Evolutionary conservation across 345 rosid species (phyloP), one percentile per base, ranked within the genome.

Genomic region (Passiflora organensis): DNA sequence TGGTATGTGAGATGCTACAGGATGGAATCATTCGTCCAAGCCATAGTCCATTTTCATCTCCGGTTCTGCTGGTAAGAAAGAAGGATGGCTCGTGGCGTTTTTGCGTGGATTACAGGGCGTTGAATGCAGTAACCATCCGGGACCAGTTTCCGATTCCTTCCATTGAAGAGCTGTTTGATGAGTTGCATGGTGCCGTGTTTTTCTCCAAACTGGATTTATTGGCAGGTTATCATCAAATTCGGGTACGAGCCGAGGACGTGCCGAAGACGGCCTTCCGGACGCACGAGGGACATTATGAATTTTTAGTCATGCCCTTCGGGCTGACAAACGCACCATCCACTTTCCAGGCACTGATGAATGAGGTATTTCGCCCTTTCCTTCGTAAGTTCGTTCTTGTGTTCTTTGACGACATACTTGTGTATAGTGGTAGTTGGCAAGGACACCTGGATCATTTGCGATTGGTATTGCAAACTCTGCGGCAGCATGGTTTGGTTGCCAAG

Each of bases 391-490:
- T 43, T 1, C 47, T 43, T 12, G 6, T 43, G 2, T 43, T 43
- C 19, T 43, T 43, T 43, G 47, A 24, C 2, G 36, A 48, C 4
- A 24, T 24, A 0, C 18, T 24, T 0, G 14, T 24, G 0, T 24
- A 49, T 23, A 15, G 37, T 15, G 1, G 0, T 1, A 2, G 0
- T 5, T 3, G 3, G 4, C 0, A 23, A 1, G 6, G 0, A 0
- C 20, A 49, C 4, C 13, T 6, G 0, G 8, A 28, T 1, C 21
- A 28, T 10, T 8, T 50, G 4, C 3, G 0, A 10, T 1, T 0
- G 10, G 19, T 51, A 0, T 51, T 32, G 6, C 2, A 28, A 17
- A 12, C 6, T 4, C 4, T 32, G 14, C 5, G 5, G 14, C 13
- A 12, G 1, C 14, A 42, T 2, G 16, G 13, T 2, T 20, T 42